Conservation (phyloP, 176 grass and related monocot genomes). For the Musa beccarii region DNA sequence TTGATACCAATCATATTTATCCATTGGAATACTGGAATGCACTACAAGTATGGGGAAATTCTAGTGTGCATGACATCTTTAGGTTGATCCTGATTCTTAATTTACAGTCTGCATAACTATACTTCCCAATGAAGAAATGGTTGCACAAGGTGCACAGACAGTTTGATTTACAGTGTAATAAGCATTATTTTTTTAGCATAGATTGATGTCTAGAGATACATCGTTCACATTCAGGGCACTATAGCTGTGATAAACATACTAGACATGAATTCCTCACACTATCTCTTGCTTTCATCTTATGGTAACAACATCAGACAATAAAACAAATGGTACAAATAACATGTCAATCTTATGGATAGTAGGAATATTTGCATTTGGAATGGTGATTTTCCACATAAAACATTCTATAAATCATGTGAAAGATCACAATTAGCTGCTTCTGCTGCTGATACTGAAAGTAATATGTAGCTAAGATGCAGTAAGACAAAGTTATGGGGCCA, state of each 20-base stretch:
- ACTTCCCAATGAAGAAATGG: too few species aligned
- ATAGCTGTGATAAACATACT: neutral
- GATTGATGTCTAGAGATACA: neutral
- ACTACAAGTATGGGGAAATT: neutral
- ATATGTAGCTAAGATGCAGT: too few species aligned
- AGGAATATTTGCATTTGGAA: neutral
- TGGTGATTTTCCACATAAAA: neutral
- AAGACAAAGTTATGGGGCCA: too few species aligned
- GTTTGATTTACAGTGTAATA: too few species aligned
- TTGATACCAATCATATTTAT: neutral
- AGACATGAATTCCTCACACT: neutral
- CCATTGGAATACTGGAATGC: neutral
- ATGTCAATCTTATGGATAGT: neutral
- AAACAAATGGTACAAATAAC: neutral
- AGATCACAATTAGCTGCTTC: too few species aligned
- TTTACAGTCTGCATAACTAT: too few species aligned
- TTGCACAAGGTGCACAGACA: too few species aligned
- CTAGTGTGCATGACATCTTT: neutral
- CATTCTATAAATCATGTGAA: too few species aligned
- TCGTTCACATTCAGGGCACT: too few species aligned
- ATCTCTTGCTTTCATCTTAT: neutral
- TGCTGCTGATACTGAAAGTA: too few species aligned
- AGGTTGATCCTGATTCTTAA: neutral
- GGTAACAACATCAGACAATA: neutral
- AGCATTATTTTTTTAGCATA: too few species aligned